Conservation (phyloP, 345 rosid genomes). For the Mercurialis annua region DNA sequence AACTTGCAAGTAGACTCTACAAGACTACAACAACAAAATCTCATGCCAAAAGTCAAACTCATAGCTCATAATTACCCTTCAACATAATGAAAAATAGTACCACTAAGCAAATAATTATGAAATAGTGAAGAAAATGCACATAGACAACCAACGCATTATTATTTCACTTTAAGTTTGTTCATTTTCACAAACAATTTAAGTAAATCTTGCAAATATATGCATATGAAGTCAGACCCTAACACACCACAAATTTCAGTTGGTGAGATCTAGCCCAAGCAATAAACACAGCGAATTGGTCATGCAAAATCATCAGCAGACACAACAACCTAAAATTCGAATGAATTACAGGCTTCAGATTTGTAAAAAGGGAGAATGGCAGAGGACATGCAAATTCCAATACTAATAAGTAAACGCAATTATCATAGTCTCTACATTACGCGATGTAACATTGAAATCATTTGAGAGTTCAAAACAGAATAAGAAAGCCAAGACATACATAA, state of each 20-base stretch:
- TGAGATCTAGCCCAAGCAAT: conserved; percentile 62
- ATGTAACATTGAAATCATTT: conserved; percentile 61
- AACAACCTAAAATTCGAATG: conserved; percentile 1
- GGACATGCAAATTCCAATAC: conserved; percentile 94
- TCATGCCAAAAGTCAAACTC: neutral
- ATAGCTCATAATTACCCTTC: neutral
- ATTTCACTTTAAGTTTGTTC: neutral
- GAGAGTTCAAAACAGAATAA: conserved; percentile 10
- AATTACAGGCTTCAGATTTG: conserved; percentile 75
- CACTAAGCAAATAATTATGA: neutral
- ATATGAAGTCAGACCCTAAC: conserved; percentile 89
- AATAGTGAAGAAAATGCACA: neutral
- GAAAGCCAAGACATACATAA: conserved; percentile 53
- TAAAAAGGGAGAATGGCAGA: conserved; percentile 96
- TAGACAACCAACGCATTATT: neutral
- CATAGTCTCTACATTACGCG: conserved; percentile 87
- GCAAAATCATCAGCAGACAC: conserved; percentile 5
- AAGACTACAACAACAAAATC: neutral
- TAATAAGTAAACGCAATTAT: conserved; percentile 92
- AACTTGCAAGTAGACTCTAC: neutral
- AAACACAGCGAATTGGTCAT: conserved; percentile 4
- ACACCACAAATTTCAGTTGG: conserved; percentile 98
- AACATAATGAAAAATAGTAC: too few species aligned
- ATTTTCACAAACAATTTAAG: neutral
- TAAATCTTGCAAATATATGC: conserved; percentile 29